Evolutionary conservation across 164 flowering plant species (phyloP).

Genomic region (Aristolochia fimbriata): DNA sequence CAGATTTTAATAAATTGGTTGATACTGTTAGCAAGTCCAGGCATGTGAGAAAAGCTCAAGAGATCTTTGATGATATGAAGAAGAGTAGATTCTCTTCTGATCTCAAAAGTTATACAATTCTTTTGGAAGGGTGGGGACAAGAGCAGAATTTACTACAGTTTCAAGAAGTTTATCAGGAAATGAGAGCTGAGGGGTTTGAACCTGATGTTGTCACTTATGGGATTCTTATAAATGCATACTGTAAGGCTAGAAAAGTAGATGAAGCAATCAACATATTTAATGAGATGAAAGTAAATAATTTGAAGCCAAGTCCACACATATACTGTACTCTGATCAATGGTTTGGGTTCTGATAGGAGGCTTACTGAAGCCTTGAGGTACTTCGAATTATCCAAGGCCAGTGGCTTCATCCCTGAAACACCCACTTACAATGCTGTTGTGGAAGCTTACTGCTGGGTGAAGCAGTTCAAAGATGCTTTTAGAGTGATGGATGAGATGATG

Average conservation of each 20-base stretch:
- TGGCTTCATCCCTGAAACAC: slow-evolving; percentile 44
- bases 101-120: slow-evolving; percentile 26
- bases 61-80: slow-evolving; percentile 55
- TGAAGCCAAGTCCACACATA: slow-evolving; percentile 16
- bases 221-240: slow-evolving; percentile 17
- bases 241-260: slow-evolving; percentile 10
- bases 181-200: slow-evolving; percentile 30
- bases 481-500: slow-evolving; percentile 63
- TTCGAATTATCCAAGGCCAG: slow-evolving; percentile 42
- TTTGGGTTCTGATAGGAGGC: slow-evolving; percentile 51
- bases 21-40: slow-evolving; percentile 57
- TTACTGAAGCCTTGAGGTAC: slow-evolving; percentile 52
- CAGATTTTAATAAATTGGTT: slow-evolving; percentile 58
- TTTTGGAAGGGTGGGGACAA: slow-evolving; percentile 78
- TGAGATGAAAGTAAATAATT: slow-evolving; percentile 16
- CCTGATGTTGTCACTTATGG: slow-evolving; percentile 24
- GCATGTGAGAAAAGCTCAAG: slow-evolving; percentile 50
- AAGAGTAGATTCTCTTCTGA: slow-evolving; percentile 19
- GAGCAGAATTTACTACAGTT: slow-evolving; percentile 35
- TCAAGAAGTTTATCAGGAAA: slow-evolving; percentile 48
- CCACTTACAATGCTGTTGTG: slow-evolving; percentile 77
- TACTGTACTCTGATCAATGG: slow-evolving; percentile 65
- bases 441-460: slow-evolving; percentile 61
- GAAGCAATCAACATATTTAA: slow-evolving; percentile 15
- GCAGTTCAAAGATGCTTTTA: slow-evolving; percentile 43